These are phyloP conservation scores for Sicyos baderoa DNA, from an alignment of 306 rosid genomes.

Conservation along the genomic window DNA sequence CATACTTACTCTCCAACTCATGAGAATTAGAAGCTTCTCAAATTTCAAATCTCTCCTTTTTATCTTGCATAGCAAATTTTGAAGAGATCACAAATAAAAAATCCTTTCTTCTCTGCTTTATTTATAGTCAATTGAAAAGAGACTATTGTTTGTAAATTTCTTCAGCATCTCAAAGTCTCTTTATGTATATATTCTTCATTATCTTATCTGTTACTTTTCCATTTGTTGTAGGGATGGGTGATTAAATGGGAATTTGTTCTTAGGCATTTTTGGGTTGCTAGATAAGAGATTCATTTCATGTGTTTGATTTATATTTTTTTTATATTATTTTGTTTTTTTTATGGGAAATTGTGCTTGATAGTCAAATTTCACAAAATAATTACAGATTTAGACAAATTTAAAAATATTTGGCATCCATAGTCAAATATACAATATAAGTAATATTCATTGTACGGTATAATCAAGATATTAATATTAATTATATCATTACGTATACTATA, in stretches of 20 bases:
- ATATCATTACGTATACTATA: no score
- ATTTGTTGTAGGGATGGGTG: not conserved
- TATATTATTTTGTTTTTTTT: not conserved
- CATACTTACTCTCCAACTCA: conserved; percentile 17
- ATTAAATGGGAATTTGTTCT: not conserved
- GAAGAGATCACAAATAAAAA: not conserved
- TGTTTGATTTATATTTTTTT: not conserved
- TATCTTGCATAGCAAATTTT: not conserved
- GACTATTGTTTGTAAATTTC: not conserved
- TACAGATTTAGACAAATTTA: no score
- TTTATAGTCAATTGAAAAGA: conserved; percentile 10
- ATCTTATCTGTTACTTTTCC: no score
- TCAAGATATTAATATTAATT: no score
- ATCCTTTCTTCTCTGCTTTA: not conserved
- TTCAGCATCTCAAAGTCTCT: not conserved
- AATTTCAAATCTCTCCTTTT: no score
- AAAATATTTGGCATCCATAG: no score
- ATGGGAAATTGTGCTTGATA: no score
- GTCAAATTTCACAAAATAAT: no score
- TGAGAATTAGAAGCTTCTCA: not conserved
- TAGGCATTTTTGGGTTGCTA: not conserved
- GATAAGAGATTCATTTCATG: conserved; percentile 7
- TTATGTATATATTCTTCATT: no score
- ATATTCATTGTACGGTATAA: no score
- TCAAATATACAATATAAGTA: no score